Percentiles rank a stretch among this genome's conserved stretches.
These are phyloP conservation scores for Pichia sp. DNA, from an alignment of 1,139 yeast genomes.

Conservation along the genomic window DNA sequence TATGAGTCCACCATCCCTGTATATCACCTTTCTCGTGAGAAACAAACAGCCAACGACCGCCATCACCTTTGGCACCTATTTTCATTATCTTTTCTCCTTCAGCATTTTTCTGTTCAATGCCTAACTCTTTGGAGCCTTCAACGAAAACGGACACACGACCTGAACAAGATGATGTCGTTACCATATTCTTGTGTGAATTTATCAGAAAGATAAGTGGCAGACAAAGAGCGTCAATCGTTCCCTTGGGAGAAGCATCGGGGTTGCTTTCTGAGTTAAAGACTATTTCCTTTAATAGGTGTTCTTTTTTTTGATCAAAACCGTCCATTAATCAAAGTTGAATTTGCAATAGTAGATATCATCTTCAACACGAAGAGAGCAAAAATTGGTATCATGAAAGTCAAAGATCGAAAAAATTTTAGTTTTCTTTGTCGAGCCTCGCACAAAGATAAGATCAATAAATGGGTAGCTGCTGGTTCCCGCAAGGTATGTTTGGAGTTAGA, in stretches of 20 bases:
- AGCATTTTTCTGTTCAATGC: constrained; percentile 27
- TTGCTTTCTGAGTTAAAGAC: constrained; percentile 37
- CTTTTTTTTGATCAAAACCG: constrained; percentile 63
- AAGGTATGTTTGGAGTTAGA: not conserved
- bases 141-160: constrained; percentile 79
- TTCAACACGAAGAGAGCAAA: not conserved
- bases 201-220: constrained; percentile 66
- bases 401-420: not conserved
- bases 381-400: constrained; percentile 1
- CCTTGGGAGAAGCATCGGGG: constrained; percentile 80
- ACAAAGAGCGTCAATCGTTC: constrained; percentile 69
- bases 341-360: not conserved
- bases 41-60: constrained; percentile 82
- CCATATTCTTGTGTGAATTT: constrained; percentile 61
- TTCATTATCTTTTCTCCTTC: constrained; percentile 22
- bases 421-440: constrained; percentile 1
- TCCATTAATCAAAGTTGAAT: constrained; percentile 5
- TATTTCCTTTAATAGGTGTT: constrained; percentile 53
- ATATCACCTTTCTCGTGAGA: constrained; percentile 58
- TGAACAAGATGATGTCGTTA: constrained; percentile 84
- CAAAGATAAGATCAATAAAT: not conserved
- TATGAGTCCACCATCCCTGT: constrained; percentile 45
- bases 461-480: not conserved
- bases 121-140: constrained; percentile 51
- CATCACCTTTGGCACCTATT: constrained; percentile 81